Evolutionary conservation across 1,139 yeast species (phyloP), one percentile per base, ranked within the genome.

Genomic region (Scheffersomyces insectosa): DNA sequence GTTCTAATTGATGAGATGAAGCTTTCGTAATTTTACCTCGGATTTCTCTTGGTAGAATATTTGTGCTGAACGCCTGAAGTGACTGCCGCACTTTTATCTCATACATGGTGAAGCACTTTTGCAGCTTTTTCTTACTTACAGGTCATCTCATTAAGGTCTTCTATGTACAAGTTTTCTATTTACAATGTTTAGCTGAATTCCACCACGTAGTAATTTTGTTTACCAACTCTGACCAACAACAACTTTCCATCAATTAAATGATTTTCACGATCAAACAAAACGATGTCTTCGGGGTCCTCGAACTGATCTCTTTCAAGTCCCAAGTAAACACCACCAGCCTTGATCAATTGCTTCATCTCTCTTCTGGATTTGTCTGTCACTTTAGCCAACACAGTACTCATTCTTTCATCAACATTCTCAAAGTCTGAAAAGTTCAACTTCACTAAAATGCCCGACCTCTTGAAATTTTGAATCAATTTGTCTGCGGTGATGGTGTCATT

Each of bases 191-290:
- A 40, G 6, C 37, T 41, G 44, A 80, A 65, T 50, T 80, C 78
- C 33, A 82, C 77, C 14, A 84, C 78, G 55, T 72, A 70, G 56
- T 82, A 83, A 46, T 74, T 77, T 39, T 81, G 83, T 56, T 91
- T 93, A 3, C 98, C 98, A 4, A 83, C 65, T 50, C 96, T 77
- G 8, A 90, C 61, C 37, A 91, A 66, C 50, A 91, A 63, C 41
- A 90, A 67, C 45, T 72, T 75, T 8, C 68, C 81, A 33, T 83
- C 93, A 16, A 86, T 69, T 48, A 85, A 62, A 50, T 79, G 81
- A 32, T 67, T 55, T 13, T 65, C 70, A 20, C 64, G 67, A 29
- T 72, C 75, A 33, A 80, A 68, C 39, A 78, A 62, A 2, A 79
- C 66, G 38, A 75, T 64, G 47, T 76, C 82, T 41, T 77, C 79